A percentile compares a stretch with the other conserved stretches of the same genome.
Conservation (phyloP, 169 alveolate genomes). For the Eimeria praecox region DNA sequence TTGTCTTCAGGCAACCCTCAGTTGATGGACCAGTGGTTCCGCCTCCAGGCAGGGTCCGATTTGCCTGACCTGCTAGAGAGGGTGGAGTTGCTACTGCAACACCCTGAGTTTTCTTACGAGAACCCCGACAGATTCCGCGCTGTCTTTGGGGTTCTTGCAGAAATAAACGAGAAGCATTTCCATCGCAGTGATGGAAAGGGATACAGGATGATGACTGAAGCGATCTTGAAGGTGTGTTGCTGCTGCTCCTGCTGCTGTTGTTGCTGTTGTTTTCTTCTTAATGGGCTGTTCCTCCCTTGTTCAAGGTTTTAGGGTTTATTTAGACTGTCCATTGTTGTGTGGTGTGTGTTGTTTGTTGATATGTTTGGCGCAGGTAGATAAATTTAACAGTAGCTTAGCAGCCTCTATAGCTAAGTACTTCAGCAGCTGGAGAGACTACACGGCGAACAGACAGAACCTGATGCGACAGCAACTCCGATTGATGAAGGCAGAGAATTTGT, state of each 20-base stretch:
- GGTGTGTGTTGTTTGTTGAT: too few species aligned
- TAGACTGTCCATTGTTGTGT: too few species aligned
- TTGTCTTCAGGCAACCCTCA: background rate
- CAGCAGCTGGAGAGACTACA: background rate
- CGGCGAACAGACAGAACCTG: background rate
- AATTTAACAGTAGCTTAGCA: background rate
- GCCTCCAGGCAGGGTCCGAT: conserved; percentile 79
- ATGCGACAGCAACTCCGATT: conserved; percentile 63
- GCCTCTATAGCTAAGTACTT: background rate
- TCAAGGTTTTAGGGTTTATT: too few species aligned
- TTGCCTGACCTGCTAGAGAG: conserved; percentile 64
- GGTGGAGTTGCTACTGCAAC: conserved; percentile 72
- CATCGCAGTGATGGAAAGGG: conserved; percentile 80
- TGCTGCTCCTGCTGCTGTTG: background rate
- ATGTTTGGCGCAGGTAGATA: conserved; percentile 5
- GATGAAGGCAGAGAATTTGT: background rate
- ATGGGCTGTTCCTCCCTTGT: too few species aligned
- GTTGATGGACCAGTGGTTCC: conserved; percentile 62
- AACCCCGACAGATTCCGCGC: conserved; percentile 76
- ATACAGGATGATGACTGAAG: conserved; percentile 73
- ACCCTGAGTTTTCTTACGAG: conserved; percentile 63
- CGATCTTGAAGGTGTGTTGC: conserved; percentile 28
- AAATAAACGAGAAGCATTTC: conserved; percentile 3
- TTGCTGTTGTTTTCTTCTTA: background rate
- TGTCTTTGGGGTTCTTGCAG: conserved; percentile 22